Conservation (phyloP, 768 basidiomycete genomes). For the Bullera alba region DNA sequence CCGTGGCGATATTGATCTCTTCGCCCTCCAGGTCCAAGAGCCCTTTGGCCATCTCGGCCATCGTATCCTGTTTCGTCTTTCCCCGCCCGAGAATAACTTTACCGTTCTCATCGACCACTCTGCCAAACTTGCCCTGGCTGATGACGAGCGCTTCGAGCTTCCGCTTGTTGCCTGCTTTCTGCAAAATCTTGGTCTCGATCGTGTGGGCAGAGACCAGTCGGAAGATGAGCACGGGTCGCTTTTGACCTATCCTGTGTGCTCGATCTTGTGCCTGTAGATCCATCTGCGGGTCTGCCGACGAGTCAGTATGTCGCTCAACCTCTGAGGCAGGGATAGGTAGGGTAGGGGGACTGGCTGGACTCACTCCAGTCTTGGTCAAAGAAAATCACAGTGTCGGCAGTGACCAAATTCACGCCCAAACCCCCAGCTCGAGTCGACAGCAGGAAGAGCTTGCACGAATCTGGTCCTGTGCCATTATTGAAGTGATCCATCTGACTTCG, state of each 20-base stretch:
- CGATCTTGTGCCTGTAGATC: slow-evolving; percentile 93
- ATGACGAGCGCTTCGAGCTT: slow-evolving; percentile 92
- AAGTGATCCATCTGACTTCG: slow-evolving; percentile 76
- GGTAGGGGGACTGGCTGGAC: no score
- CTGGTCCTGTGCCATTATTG: slow-evolving; percentile 61
- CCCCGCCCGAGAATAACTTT: slow-evolving; percentile 44
- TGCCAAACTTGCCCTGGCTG: slow-evolving; percentile 84
- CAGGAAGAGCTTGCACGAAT: slow-evolving; percentile 49
- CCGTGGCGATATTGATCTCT: slow-evolving; percentile 76
- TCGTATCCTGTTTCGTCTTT: slow-evolving; percentile 55
- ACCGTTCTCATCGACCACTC: slow-evolving; percentile 54
- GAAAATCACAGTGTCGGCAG: slow-evolving; percentile 69
- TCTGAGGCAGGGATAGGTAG: background rate
- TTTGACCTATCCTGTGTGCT: slow-evolving; percentile 94
- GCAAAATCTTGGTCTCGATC: slow-evolving; percentile 85
- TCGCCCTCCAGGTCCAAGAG: slow-evolving; percentile 75
- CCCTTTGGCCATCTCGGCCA: slow-evolving; percentile 72
- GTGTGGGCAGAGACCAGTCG: slow-evolving; percentile 71
- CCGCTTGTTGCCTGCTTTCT: slow-evolving; percentile 58
- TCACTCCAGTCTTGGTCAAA: slow-evolving; percentile 85
- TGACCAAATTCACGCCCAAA: slow-evolving; percentile 74
- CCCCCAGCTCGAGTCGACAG: slow-evolving; percentile 95
- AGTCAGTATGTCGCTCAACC: slow-evolving; percentile 48
- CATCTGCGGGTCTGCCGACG: slow-evolving; percentile 63
- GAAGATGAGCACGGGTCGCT: slow-evolving; percentile 79